Percentiles rank a stretch among this genome's conserved stretches.
phyloP scores from a whole-genome alignment of 805 yeast species.

The Pichia scutulata region DNA sequence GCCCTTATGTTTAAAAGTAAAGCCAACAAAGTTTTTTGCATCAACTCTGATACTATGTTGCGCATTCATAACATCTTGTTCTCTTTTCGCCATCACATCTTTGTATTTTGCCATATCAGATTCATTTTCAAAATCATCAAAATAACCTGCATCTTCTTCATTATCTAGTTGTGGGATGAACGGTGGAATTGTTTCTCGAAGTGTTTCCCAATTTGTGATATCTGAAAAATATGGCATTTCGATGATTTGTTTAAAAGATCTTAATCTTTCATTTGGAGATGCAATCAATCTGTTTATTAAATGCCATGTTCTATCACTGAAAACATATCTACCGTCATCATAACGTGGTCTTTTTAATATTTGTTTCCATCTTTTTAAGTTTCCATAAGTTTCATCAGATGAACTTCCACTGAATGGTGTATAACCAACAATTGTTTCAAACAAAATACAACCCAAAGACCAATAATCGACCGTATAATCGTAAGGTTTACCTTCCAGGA shows the following conservation, averaged over 20 bases:
- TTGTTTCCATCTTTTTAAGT: slow-evolving; percentile 87
- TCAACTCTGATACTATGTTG: slow-evolving; percentile 53
- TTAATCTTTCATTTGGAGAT: slow-evolving; percentile 64
- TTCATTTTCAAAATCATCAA: slow-evolving; percentile 94
- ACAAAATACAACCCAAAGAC: slow-evolving; percentile 96
- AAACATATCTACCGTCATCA: slow-evolving; percentile 84
- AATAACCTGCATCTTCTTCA: slow-evolving; percentile 97
- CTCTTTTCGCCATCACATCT: slow-evolving; percentile 91
- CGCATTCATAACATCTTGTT: slow-evolving; percentile 72
- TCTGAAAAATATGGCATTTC: slow-evolving; percentile 78
- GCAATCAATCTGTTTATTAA: slow-evolving; percentile 74
- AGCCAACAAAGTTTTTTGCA: slow-evolving; percentile 80
- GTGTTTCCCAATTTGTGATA: slow-evolving; percentile 57
- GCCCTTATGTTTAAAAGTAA: slow-evolving; percentile 83
- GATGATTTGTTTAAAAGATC: slow-evolving; percentile 74
- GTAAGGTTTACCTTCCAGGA: slow-evolving; percentile 85
- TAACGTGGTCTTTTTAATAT: slow-evolving; percentile 84
- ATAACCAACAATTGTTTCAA: slow-evolving; percentile 92
- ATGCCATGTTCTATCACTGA: slow-evolving; percentile 95
- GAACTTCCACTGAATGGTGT: slow-evolving; percentile 95
- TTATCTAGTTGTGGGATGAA: slow-evolving; percentile 94
- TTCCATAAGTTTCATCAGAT: slow-evolving; percentile 91
- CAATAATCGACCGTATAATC: slow-evolving; percentile 97
- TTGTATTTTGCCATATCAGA: slow-evolving; percentile 96
- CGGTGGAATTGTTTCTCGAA: slow-evolving; percentile 77